phyloP scores from a whole-genome alignment of 2,329 filamentous ascomycete genomes.

The Anthostomella pinea region DNA sequence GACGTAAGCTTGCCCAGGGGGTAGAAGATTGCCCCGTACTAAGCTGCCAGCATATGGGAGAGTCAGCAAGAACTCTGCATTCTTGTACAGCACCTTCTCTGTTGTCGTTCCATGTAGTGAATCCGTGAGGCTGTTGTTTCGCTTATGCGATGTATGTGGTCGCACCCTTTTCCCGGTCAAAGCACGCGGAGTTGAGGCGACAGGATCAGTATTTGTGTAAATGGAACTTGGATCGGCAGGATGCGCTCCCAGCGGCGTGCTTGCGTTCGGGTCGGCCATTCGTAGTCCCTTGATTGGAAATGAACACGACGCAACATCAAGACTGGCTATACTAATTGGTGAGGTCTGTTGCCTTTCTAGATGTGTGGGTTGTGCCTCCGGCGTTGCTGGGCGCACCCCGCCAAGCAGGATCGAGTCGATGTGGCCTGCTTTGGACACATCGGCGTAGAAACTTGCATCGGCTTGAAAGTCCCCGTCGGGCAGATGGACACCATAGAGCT shows the following conservation, averaged over 20 bases:
- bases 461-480: constrained; percentile 23
- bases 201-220: constrained; percentile 45
- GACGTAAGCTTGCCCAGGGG: constrained; percentile 79
- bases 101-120: constrained; percentile 58
- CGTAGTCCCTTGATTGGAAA: constrained; percentile 54
- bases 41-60: constrained; percentile 76
- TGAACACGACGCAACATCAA: constrained; percentile 62
- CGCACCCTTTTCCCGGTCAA: constrained; percentile 59
- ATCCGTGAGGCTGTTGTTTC: constrained; percentile 84
- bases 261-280: constrained; percentile 37
- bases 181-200: constrained; percentile 58
- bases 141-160: constrained; percentile 64
- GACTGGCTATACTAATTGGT: constrained; percentile 56
- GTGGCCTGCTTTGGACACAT: constrained; percentile 45
- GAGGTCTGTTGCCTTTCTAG: constrained; percentile 42
- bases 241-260: constrained; percentile 50
- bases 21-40: constrained; percentile 80
- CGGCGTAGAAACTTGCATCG: constrained; percentile 43
- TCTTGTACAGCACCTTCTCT: constrained; percentile 51
- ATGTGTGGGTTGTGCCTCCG: constrained; percentile 35
- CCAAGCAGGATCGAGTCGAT: constrained; percentile 45
- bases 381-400: constrained; percentile 46
- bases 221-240: constrained; percentile 52
- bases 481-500: constrained; percentile 40
- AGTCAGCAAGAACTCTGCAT: constrained; percentile 57